Evolutionary conservation across 2,329 filamentous ascomycete genomes (phyloP), one percentile per base, ranked within the genome.

Genomic region (Aspergillus caelatus): DNA sequence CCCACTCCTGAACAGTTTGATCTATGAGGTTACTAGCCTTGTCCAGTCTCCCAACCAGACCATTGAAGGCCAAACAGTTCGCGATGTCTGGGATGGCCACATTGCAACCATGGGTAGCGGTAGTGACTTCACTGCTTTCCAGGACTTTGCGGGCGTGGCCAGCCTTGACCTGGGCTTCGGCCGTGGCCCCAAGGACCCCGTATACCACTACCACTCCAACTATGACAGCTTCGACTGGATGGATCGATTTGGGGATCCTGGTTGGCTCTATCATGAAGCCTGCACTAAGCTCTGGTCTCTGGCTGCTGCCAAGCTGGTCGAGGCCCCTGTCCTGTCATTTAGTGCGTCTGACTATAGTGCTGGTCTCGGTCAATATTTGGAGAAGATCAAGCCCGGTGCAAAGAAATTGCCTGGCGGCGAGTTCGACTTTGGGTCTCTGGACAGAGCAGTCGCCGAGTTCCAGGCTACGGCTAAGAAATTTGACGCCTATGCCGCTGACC

Each of bases 191-290:
- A 73, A 78, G 1, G 82, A 84, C 50, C 76, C 82, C 62, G 80
- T 84, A 53, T 91, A 92, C 71, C 91, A 92, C 76, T 96, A 95
- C 72, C 92, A 96, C 70, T 82, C 87, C 65, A 95, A 95, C 78
- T 96, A 94, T 73, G 93, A 96, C 73, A 91, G 86, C 39, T 94
- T 91, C 73, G 82, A 89, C 71, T 96, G 92, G 92, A 95, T 95
- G 91, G 84, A 89, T 16, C 89, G 82, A 3, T 93, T 88, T 68
- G 92, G 92, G 4, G 93, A 96, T 68, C 80, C 82, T 0, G 79
- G 76, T 12, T 89, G 85, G 77, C 74, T 83, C 9, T 88, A 89
- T 69, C 88, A 90, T 70, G 70, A 83, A 65, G 82, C 89, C 55
- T 86, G 89, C 80, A 84, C 90, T 2, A 89, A 91, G 73, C 75